Evolutionary conservation across 1,284 basidiomycete genomes (phyloP).

Genomic region (Sanghuangporus weigelae): DNA sequence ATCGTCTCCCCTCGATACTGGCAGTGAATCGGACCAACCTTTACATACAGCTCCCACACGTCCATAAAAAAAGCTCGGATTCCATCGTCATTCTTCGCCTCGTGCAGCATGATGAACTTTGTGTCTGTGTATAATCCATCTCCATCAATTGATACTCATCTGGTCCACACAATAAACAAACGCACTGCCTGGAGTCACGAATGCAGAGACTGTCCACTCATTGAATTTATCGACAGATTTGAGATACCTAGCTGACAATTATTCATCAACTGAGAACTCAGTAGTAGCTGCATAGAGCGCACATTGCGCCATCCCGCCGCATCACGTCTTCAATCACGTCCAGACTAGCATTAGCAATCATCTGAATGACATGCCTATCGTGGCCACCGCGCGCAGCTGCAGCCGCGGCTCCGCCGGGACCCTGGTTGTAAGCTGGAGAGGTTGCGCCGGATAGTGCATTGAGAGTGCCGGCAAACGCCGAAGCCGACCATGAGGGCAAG

Average conservation of each 20-base stretch:
- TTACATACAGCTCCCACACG: constrained; percentile 92
- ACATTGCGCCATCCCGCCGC: constrained; percentile 84
- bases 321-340: constrained; percentile 90
- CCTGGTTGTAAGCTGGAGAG: constrained; percentile 60
- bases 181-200: constrained; percentile 90
- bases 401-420: constrained; percentile 56
- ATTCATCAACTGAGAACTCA: background rate
- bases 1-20: background rate
- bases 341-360: constrained; percentile 92
- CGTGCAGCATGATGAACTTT: constrained; percentile 89
- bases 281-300: constrained; percentile 28
- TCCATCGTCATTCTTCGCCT: constrained; percentile 93
- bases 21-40: constrained; percentile 49
- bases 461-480: constrained; percentile 81
- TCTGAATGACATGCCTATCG: constrained; percentile 91
- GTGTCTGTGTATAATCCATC: constrained; percentile 51
- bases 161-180: constrained; percentile 13
- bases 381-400: constrained; percentile 48
- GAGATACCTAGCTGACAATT: constrained; percentile 64
- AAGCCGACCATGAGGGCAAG: constrained; percentile 80
- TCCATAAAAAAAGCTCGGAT: constrained; percentile 88
- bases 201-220: constrained; percentile 94
- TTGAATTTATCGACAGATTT: constrained; percentile 94
- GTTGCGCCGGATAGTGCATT: constrained; percentile 78
- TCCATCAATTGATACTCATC: background rate